Evolutionary conservation across 148 eudicot species (phyloP), one percentile per base, ranked within the genome.

Genomic region (Cornus controversa): DNA sequence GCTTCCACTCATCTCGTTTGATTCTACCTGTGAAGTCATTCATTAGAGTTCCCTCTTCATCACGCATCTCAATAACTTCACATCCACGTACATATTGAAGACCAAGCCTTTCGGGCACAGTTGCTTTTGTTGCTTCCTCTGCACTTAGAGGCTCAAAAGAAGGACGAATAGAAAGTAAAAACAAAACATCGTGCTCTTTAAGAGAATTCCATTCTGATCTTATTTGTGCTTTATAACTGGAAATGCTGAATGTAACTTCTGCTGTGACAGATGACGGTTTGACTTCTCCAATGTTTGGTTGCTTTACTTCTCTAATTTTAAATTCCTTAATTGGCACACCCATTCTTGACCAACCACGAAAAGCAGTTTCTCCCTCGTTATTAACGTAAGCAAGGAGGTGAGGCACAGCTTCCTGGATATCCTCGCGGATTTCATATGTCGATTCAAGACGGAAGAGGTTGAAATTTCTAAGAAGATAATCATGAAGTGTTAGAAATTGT

Each of bases 281-380:
- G 27, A 91, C 98, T 79, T 96, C 99, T 69, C 99, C 99, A 81
- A 96, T 96, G 76, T 96, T 96, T 80, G 99, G 99, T 79, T 96
- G 99, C 78, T 96, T 96, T 68, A 96, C 98, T 83, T 93, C 92
- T 23, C 82, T 79, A 60, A 96, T 90, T 84, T 76, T 96, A 67
- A 91, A 91, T 79, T 91, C 89, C 82, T 79, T 90, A 66, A 96
- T 85, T 62, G 99, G 99, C 70, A 96, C 99, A 78, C 89, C 99
- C 99, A 96, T 96, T 90, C 99, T 91, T 65, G 99, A 96, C 99
- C 99, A 96, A 78, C 99, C 99, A 85, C 99, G 98, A 75, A 96
- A 96, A 84, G 97, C 93, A 76, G 98, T 82, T 75, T 93, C 94
- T 20, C 99, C 99, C 84, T 96, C 99, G 76, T 85, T 93, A 84